Percentiles rank a stretch among this genome's conserved stretches.
Evolutionary conservation across 2,329 filamentous ascomycete genomes (phyloP).

Genomic region (Talaromyces sp.): DNA sequence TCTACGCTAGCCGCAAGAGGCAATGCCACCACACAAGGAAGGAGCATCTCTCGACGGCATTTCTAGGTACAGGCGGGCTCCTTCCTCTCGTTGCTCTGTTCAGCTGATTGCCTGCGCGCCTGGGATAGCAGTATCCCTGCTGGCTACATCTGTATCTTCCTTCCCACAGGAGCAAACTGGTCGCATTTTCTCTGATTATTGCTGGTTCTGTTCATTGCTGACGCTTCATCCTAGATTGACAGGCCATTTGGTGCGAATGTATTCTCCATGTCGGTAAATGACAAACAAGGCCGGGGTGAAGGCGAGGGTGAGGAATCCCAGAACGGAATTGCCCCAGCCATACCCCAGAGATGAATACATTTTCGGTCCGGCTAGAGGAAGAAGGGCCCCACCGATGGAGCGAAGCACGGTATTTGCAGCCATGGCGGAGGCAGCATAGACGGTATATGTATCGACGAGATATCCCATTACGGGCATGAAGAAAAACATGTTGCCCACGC

Average conservation of each 20-base stretch:
- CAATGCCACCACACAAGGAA: not conserved
- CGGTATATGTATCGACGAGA: conserved; percentile 49
- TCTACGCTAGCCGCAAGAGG: not conserved
- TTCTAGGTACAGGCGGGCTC: not conserved
- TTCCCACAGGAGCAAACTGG: not conserved
- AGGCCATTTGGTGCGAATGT: conserved; percentile 16
- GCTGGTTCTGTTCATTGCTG: not conserved
- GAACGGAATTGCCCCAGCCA: conserved; percentile 45
- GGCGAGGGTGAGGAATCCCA: conserved; percentile 49
- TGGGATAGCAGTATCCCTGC: not conserved
- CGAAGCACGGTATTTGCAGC: conserved; percentile 50
- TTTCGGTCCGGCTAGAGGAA: conserved; percentile 53
- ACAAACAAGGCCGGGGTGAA: conserved; percentile 34
- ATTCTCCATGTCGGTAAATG: conserved; percentile 24
- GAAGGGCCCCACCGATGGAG: conserved; percentile 50
- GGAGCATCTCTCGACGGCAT: not conserved
- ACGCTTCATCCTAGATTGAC: conserved; percentile 6
- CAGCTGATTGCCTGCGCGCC: not conserved
- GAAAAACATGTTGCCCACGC: conserved; percentile 43
- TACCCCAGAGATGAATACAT: conserved; percentile 40
- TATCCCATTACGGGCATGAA: conserved; percentile 54
- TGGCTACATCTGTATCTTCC: not conserved
- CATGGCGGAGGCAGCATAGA: conserved; percentile 39
- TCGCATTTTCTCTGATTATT: not conserved
- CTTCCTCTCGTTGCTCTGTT: not conserved